These are phyloP conservation scores for Kregervanrija fluxuum DNA, from an alignment of 805 yeast species.

Conservation along the genomic window DNA sequence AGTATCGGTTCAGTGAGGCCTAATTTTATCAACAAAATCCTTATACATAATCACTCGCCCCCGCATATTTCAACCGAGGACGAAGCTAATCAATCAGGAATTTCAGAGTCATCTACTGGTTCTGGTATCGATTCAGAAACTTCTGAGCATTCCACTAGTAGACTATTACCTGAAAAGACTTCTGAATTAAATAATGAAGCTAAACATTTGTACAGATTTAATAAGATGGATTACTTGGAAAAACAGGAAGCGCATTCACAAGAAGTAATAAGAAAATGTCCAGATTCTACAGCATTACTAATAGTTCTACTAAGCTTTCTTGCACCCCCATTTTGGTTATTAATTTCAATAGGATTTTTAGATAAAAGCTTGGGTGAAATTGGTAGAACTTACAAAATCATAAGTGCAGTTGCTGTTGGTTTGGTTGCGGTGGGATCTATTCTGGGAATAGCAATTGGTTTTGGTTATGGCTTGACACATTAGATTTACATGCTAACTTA, in stretches of 20 bases:
- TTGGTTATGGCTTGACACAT: slow-evolving; percentile 19
- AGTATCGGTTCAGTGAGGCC: too few relatives aligned
- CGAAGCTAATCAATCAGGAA: too few relatives aligned
- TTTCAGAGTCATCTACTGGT: too few relatives aligned
- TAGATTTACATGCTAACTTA: too few relatives aligned
- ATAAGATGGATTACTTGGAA: neutral
- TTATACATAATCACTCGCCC: too few relatives aligned
- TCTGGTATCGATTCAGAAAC: too few relatives aligned
- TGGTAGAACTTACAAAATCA: slow-evolving; percentile 16
- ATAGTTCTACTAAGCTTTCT: slow-evolving; percentile 17
- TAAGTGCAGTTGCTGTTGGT: slow-evolving; percentile 16
- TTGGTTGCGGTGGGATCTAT: slow-evolving; percentile 12
- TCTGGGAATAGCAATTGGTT: slow-evolving; percentile 21
- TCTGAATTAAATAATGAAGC: too few relatives aligned
- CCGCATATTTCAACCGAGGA: too few relatives aligned
- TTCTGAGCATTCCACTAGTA: too few relatives aligned
- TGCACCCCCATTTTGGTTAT: slow-evolving; percentile 25
- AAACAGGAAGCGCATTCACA: neutral
- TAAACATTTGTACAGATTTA: too few relatives aligned
- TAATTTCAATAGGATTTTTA: slow-evolving; percentile 21
- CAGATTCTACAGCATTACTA: slow-evolving; percentile 11
- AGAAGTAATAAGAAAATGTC: slow-evolving; percentile 7
- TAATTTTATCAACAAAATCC: too few relatives aligned
- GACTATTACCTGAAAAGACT: too few relatives aligned
- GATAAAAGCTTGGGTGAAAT: slow-evolving; percentile 21